These are phyloP conservation scores for Eudorina sp. DNA, from an alignment of 139 green algal species.

Conservation along the genomic window DNA sequence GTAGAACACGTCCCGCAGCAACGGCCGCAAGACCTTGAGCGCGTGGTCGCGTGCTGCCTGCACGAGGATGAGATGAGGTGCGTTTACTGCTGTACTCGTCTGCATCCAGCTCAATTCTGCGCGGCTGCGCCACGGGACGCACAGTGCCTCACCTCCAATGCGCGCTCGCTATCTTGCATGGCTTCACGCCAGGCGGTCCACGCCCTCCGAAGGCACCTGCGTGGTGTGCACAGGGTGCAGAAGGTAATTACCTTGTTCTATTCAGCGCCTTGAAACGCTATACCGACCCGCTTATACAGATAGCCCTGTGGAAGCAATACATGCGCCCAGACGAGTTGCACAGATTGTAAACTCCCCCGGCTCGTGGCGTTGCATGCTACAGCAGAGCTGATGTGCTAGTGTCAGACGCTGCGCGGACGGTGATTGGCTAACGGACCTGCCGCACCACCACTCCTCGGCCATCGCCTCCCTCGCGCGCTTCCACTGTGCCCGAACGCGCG, in stretches of 20 bases:
- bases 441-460: conserved; percentile 12
- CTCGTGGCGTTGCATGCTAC: too few species aligned
- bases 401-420: too few species aligned
- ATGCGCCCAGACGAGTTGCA: too few species aligned
- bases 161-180: neutral
- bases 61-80: neutral
- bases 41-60: conserved; percentile 9
- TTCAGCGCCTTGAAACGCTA: too few species aligned
- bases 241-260: too few species aligned
- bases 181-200: conserved; percentile 35
- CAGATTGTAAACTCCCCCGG: too few species aligned
- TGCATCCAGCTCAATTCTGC: too few species aligned
- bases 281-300: too few species aligned
- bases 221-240: neutral
- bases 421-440: conserved; percentile 37
- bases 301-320: too few species aligned
- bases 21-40: conserved; percentile 2
- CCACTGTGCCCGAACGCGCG: neutral
- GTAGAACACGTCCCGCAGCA: neutral
- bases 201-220: neutral
- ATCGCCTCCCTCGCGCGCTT: neutral
- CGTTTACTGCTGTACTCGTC: too few species aligned
- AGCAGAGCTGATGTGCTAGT: too few species aligned
- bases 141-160: conserved; percentile 2
- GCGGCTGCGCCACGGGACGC: too few species aligned